phyloP scores from a whole-genome alignment of 805 yeast genomes.

The Metschnikowia vanudenii region DNA sequence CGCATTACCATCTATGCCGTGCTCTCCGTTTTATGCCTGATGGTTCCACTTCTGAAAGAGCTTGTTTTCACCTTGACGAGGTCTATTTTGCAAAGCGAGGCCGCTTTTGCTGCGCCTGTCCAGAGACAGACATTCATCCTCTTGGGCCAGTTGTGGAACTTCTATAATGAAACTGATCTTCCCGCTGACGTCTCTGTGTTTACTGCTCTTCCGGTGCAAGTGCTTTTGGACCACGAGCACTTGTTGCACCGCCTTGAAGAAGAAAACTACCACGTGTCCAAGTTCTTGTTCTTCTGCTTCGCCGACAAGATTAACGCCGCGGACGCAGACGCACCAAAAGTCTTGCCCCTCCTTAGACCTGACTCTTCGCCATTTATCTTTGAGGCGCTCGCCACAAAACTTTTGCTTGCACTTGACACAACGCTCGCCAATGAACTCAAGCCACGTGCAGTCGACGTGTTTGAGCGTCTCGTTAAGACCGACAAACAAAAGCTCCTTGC shows the following conservation, averaged over 20 bases:
- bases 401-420: constrained; percentile 10
- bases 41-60: constrained; percentile 53
- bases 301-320: constrained; percentile 23
- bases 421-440: constrained; percentile 17
- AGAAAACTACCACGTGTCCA: constrained; percentile 31
- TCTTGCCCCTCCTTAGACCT: constrained; percentile 26
- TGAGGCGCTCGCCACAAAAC: constrained; percentile 17
- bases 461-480: constrained; percentile 24
- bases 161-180: constrained; percentile 19
- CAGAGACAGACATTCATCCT: constrained; percentile 37
- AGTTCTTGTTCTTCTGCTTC: constrained; percentile 32
- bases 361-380: constrained; percentile 16
- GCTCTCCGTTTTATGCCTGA: constrained; percentile 71
- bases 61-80: constrained; percentile 33
- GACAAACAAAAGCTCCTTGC: constrained; percentile 24
- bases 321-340: constrained; percentile 19
- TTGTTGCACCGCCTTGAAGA: constrained; percentile 16
- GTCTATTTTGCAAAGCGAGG: constrained; percentile 29
- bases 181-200: constrained; percentile 22
- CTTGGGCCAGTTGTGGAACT: constrained; percentile 42
- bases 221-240: constrained; percentile 10
- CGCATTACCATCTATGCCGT: constrained; percentile 84
- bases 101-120: constrained; percentile 21
- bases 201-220: constrained; percentile 8
- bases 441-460: constrained; percentile 17